phyloP scores from a whole-genome alignment of 805 yeast genomes.

The Cyberlindnera japonica region DNA sequence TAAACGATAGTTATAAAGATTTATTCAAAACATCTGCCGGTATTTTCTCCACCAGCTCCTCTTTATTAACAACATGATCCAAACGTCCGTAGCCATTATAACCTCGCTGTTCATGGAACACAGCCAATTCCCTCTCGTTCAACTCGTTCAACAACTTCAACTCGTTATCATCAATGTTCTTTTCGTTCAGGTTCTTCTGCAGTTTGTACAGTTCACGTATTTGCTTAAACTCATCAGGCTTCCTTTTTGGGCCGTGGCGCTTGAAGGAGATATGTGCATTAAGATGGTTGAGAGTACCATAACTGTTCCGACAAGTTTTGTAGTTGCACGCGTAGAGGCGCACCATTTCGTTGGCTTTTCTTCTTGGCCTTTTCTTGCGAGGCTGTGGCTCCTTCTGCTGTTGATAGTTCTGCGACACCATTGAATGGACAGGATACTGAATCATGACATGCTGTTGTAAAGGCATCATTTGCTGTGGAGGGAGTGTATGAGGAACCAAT shows the following conservation, averaged over 20 bases:
- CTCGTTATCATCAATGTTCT: too few relatives aligned
- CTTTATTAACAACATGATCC: constrained; percentile 23
- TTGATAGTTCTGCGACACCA: constrained; percentile 1
- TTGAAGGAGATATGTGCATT: constrained; percentile 54
- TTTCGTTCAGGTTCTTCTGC: constrained; percentile 32
- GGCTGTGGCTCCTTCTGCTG: constrained; percentile 10
- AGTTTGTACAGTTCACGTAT: constrained; percentile 42
- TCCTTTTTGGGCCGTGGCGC: constrained; percentile 50
- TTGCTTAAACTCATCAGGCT: constrained; percentile 52
- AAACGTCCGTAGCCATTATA: constrained; percentile 28
- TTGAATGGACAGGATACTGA: not conserved
- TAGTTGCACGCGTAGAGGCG: constrained; percentile 48
- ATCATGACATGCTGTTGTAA: not conserved
- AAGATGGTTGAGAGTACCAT: constrained; percentile 57
- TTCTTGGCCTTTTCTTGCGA: constrained; percentile 44
- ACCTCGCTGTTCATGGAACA: constrained; percentile 29
- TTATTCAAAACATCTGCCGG: not conserved
- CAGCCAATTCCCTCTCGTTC: constrained; percentile 17
- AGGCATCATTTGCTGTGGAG: not conserved
- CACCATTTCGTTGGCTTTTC: constrained; percentile 53
- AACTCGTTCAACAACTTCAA: constrained; percentile 10
- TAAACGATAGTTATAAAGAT: not conserved
- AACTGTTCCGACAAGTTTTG: constrained; percentile 47
- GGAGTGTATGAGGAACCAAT: not conserved
- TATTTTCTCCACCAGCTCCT: constrained; percentile 11